Evolutionary conservation across 2,329 filamentous ascomycete genomes (phyloP).

Genomic region (Dryadomyces quercivorus): DNA sequence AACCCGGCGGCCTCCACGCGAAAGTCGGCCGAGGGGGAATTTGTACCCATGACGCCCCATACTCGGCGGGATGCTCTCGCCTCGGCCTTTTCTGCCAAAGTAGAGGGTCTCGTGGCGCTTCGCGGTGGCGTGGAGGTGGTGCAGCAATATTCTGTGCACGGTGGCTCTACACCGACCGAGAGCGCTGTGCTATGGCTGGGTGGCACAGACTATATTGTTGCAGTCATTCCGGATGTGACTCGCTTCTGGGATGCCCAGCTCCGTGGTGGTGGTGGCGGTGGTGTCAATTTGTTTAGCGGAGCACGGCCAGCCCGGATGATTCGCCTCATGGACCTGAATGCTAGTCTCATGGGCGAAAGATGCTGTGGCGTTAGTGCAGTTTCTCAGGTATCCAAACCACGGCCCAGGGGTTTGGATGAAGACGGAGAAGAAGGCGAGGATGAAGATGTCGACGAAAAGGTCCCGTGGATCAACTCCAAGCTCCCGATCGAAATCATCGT

Average conservation of each 20-base stretch:
- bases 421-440: conserved; percentile 13
- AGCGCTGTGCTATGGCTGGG: conserved; percentile 45
- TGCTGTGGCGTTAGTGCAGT: conserved; percentile 40
- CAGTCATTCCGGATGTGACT: conserved; percentile 40
- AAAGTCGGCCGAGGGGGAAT: conserved; percentile 31
- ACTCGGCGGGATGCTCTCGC: conserved; percentile 41
- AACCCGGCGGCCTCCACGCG: conserved; percentile 22
- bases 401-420: conserved; percentile 9
- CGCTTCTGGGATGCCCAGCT: conserved; percentile 50
- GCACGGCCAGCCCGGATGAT: conserved; percentile 43
- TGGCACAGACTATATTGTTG: conserved; percentile 39
- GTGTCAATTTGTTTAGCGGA: conserved; percentile 43
- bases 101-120: conserved; percentile 38
- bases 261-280: conserved; percentile 35
- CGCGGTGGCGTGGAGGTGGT: conserved; percentile 40
- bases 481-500: conserved; percentile 42
- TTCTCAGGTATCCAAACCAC: conserved; percentile 18
- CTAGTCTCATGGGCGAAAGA: conserved; percentile 43
- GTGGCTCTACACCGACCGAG: conserved; percentile 36
- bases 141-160: conserved; percentile 26
- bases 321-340: conserved; percentile 38
- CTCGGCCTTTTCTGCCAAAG: conserved; percentile 28
- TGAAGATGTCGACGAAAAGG: conserved; percentile 17
- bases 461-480: not conserved
- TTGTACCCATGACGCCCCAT: conserved; percentile 53